Evolutionary conservation across 2,329 filamentous ascomycete genomes (phyloP).

Genomic region (Xylariaceae sp.): DNA sequence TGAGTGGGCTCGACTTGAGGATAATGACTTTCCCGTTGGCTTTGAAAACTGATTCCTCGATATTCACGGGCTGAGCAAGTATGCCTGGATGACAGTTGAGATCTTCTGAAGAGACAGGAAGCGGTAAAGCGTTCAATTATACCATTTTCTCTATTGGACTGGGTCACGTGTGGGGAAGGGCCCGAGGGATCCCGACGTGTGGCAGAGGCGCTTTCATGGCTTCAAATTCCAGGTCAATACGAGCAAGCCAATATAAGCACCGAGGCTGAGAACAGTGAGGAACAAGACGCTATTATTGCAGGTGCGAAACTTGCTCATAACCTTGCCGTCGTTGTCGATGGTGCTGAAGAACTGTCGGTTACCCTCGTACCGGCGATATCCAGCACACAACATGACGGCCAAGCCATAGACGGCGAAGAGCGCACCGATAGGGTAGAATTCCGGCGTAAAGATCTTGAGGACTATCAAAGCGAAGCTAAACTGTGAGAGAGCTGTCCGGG

Average conservation of each 20-base stretch:
- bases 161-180: not conserved
- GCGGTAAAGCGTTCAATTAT: not conserved
- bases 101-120: not conserved
- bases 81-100: not conserved
- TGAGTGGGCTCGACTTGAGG: no score
- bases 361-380: slow-evolving; percentile 83
- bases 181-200: not conserved
- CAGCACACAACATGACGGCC: slow-evolving; percentile 73
- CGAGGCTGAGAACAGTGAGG: slow-evolving; percentile 51
- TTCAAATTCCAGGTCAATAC: slow-evolving; percentile 47
- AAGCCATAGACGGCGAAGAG: slow-evolving; percentile 89
- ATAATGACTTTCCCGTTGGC: not conserved
- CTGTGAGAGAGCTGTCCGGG: slow-evolving; percentile 87
- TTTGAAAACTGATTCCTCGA: not conserved
- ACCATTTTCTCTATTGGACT: not conserved
- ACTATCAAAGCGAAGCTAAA: slow-evolving; percentile 94
- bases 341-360: slow-evolving; percentile 87
- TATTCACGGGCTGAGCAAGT: not conserved
- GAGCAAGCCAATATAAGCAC: slow-evolving; percentile 52
- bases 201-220: slow-evolving; percentile 15
- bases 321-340: slow-evolving; percentile 38
- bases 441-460: slow-evolving; percentile 90
- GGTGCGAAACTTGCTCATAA: slow-evolving; percentile 55
- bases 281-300: slow-evolving; percentile 58
- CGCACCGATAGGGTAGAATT: slow-evolving; percentile 96